These are phyloP conservation scores for Tetrahymena malaccensis DNA, from an alignment of 73 alveolate genomes.

Conservation along the genomic window DNA sequence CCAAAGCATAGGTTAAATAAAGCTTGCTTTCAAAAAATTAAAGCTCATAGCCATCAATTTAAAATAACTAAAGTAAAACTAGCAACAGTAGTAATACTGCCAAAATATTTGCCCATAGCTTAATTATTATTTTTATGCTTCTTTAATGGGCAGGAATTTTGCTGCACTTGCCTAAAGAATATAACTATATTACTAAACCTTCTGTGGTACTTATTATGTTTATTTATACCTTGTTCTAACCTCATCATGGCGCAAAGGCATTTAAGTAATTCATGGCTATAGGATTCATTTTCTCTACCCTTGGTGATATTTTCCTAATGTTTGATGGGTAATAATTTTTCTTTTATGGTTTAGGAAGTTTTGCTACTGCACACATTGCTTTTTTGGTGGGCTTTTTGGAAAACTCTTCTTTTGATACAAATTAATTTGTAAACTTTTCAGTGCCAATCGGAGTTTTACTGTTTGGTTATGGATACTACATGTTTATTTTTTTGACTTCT, in stretches of 20 bases:
- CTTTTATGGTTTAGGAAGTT: background rate
- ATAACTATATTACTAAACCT: background rate
- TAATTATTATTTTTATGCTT: background rate
- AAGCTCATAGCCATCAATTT: background rate
- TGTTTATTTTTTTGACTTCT: background rate
- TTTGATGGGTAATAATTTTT: background rate
- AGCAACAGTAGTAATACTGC: background rate
- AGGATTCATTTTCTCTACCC: background rate
- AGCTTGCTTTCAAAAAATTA: background rate
- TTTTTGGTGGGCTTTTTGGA: background rate
- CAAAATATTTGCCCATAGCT: background rate
- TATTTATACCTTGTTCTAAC: background rate
- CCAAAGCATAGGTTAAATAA: background rate
- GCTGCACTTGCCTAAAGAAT: background rate
- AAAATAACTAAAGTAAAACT: background rate
- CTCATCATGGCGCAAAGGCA: background rate
- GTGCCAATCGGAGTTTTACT: background rate
- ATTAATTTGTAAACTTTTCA: background rate
- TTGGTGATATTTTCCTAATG: background rate
- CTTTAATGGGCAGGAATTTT: background rate
- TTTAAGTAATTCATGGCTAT: background rate
- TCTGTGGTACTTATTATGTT: background rate
- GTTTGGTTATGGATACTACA: background rate
- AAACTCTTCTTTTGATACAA: background rate
- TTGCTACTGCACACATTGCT: background rate